Base-by-base conservation (phyloP, 2,329 filamentous ascomycete species). In the Fusarium sublunatum region DNA sequence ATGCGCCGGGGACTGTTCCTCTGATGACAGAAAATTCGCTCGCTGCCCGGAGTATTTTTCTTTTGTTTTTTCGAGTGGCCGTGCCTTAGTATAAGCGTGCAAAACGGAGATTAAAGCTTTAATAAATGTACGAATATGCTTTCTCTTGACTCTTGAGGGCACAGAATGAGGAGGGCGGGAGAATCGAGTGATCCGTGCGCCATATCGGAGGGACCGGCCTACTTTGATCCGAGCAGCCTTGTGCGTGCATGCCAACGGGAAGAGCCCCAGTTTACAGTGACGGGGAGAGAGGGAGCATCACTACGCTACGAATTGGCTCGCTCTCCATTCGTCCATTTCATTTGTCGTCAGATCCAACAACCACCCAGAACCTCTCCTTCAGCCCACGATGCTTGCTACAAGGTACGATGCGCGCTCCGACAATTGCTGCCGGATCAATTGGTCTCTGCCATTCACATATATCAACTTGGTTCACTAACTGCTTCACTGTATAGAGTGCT, bases 371-470 rank as follows among this genome's bases (percentile, higher is more conserved):
- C 61, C 68, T 57, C 59, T 46, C 58, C 40, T 40, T 15, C 46
- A 64, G 59, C 48, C 60, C 72, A 76, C 69, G 57, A 77, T 79
- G 76, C 72, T 77, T 74, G 71, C 77, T 60, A 77, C 77, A 62
- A 75, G 76, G 77, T 79, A 70, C 49, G 72, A 63, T 44, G 28
- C 46, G 28, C 44, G 43, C 49, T 24, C 41, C 15, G 19, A 35
- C 39, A 34, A 11, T 43, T 55, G 10, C 28, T 32, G 5, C 19
- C 29, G 19, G 26, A 29, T 38, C 50, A 67, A 61, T 61, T 60
- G 63, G n/a, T 12, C 8, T 39, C 1, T 26, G 13, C 40, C 29
- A 44, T 53, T 43, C 45, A 52, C 13, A 19, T 15, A 26, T 24
- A 49, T 47, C 39, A 49, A 43, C 32, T 25, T 15, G 43, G 46